phyloP scores from a whole-genome alignment of 108 stramenopile species.

The Parmales sp. region DNA sequence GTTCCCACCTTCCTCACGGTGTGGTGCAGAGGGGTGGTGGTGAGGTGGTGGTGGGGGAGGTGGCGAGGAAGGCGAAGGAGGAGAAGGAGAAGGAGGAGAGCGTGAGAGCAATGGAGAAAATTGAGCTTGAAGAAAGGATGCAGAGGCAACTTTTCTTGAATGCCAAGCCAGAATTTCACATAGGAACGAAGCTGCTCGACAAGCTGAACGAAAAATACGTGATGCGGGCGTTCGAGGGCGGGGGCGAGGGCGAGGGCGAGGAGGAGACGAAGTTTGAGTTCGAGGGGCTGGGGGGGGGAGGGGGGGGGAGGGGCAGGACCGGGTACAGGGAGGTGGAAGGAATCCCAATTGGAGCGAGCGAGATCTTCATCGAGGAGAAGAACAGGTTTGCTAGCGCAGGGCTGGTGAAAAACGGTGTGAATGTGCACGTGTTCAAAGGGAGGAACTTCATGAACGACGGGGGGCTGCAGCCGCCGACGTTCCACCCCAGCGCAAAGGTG shows the following conservation, averaged over 20 bases:
- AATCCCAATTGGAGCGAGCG: not conserved
- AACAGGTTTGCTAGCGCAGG: not conserved
- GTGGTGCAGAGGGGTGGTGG: not conserved
- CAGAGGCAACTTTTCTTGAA: too few relatives aligned
- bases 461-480: not conserved
- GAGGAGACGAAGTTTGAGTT: too few relatives aligned
- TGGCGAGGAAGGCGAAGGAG: not conserved
- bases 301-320: not conserved
- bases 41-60: too few relatives aligned
- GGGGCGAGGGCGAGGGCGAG: too few relatives aligned
- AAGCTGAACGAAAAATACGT: too few relatives aligned
- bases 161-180: too few relatives aligned
- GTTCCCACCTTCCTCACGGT: not conserved
- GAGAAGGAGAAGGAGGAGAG: not conserved
- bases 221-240: too few relatives aligned
- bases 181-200: too few relatives aligned
- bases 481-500: not conserved
- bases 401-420: not conserved
- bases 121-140: too few relatives aligned
- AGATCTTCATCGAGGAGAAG: not conserved
- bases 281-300: not conserved
- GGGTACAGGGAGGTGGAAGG: not conserved
- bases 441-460: not conserved
- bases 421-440: not conserved
- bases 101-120: not conserved